Conservation (phyloP, 2,329 filamentous ascomycete genomes). For the Aschersonia sp. region DNA sequence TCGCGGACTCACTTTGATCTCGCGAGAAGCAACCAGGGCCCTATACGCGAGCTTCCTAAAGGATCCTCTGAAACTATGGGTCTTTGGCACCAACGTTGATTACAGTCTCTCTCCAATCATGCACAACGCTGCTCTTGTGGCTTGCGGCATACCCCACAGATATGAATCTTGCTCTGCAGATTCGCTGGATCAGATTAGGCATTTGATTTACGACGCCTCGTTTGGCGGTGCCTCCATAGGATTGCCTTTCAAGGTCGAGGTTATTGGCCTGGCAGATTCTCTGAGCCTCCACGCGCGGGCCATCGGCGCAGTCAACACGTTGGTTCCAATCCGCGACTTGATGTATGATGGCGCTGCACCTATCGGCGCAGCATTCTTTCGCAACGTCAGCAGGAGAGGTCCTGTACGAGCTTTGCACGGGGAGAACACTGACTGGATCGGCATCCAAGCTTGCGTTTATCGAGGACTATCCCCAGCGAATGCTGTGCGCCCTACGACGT, state of each 20-base stretch:
- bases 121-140: slow-evolving; percentile 56
- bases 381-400: slow-evolving; percentile 45
- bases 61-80: slow-evolving; percentile 57
- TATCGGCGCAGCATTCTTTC: slow-evolving; percentile 34
- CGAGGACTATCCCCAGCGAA: slow-evolving; percentile 61
- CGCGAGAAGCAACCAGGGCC: slow-evolving; percentile 47
- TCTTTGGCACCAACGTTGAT: slow-evolving; percentile 57
- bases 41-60: slow-evolving; percentile 53
- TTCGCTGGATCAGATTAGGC: slow-evolving; percentile 46
- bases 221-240: slow-evolving; percentile 62
- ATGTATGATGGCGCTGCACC: slow-evolving; percentile 42
- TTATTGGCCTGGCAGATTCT: slow-evolving; percentile 53
- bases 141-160: slow-evolving; percentile 53
- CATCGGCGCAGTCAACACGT: slow-evolving; percentile 63
- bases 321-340: slow-evolving; percentile 53
- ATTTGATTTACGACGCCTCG: slow-evolving; percentile 46
- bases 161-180: slow-evolving; percentile 51
- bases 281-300: slow-evolving; percentile 59
- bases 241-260: slow-evolving; percentile 61
- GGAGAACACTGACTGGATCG: slow-evolving; percentile 73
- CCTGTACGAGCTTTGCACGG: slow-evolving; percentile 57
- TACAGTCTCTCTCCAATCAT: slow-evolving; percentile 66
- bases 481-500: slow-evolving; percentile 39
- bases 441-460: slow-evolving; percentile 58
- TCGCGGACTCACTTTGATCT: slow-evolving; percentile 27